Conservation (phyloP, 257 asterid genomes). For the Penstemon newberryi region DNA sequence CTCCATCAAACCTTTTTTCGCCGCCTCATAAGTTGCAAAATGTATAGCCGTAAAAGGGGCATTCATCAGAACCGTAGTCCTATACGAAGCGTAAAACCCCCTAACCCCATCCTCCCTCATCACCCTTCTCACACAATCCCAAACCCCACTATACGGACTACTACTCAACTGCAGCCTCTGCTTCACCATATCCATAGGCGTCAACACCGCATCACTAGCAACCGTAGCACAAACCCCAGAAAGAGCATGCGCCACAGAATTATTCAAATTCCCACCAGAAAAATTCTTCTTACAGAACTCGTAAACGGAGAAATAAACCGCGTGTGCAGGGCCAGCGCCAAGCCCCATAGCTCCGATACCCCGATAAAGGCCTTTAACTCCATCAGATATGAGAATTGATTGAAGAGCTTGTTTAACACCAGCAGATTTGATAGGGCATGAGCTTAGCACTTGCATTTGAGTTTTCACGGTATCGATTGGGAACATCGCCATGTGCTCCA, state of each 20-base stretch:
- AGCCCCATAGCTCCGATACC: conserved; percentile 98
- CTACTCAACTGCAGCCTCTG: conserved; percentile 87
- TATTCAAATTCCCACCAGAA: conserved; percentile 68
- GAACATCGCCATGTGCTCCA: conserved; percentile 98
- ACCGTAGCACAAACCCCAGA: conserved; percentile 90
- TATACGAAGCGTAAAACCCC: conserved; percentile 81
- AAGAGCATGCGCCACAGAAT: conserved; percentile 65
- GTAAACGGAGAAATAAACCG: conserved; percentile 83
- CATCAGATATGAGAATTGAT: conserved; percentile 69
- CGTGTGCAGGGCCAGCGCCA: conserved; percentile 99
- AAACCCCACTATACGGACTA: conserved; percentile 81
- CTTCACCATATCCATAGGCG: conserved; percentile 98
- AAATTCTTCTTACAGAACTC: conserved; percentile 72
- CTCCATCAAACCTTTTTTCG: conserved; percentile 68
- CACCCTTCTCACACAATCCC: conserved; percentile 78
- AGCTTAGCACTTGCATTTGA: conserved; percentile 89
- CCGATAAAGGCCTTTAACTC: conserved; percentile 70
- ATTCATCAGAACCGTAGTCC: conserved; percentile 90
- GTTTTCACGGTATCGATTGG: conserved; percentile 93
- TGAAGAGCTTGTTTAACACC: conserved; percentile 57
- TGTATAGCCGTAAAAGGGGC: conserved; percentile 97
- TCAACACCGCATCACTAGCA: conserved; percentile 84
- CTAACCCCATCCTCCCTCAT: conserved; percentile 73
- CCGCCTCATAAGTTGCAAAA: conserved; percentile 87
- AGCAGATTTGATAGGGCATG: conserved; percentile 79